A percentile compares a stretch with the other conserved stretches of the same genome.
Conservation (phyloP, 1,139 yeast genomes). For the Suhomyces bribrorum region DNA sequence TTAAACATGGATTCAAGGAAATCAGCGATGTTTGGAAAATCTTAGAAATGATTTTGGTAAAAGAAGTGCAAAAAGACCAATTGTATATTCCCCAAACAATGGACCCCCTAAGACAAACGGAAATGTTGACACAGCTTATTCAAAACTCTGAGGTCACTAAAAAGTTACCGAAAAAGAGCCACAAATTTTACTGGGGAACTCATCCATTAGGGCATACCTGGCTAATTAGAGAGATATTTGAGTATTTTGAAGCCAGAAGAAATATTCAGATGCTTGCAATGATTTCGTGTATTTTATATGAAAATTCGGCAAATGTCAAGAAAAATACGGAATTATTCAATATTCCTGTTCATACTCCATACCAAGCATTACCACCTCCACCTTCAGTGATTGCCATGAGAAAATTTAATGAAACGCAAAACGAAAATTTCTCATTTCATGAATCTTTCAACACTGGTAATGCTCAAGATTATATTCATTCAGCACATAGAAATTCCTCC, state of each 20-base stretch:
- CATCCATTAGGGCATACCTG: conserved; percentile 80
- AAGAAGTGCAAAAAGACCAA: conserved; percentile 26
- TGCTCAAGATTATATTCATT: conserved; percentile 11
- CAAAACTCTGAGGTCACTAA: conserved; percentile 21
- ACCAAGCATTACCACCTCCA: conserved; percentile 36
- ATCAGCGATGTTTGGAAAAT: conserved; percentile 80
- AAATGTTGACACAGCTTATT: conserved; percentile 21
- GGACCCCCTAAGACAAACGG: conserved; percentile 14
- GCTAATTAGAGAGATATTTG: conserved; percentile 65
- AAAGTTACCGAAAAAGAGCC: conserved; percentile 17
- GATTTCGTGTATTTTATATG: conserved; percentile 70
- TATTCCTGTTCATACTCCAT: conserved; percentile 53
- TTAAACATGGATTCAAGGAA: conserved; percentile 58
- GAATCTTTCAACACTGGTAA: conserved; percentile 14
- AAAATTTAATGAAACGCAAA: conserved; percentile 13
- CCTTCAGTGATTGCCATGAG: conserved; percentile 27
- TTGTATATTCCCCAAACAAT: conserved; percentile 9
- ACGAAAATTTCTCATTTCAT: conserved; percentile 10
- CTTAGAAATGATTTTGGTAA: conserved; percentile 47
- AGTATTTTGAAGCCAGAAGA: conserved; percentile 61
- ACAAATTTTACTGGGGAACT: conserved; percentile 68
- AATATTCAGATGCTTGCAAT: conserved; percentile 90
- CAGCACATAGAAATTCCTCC: conserved; percentile 21
- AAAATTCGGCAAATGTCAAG: conserved; percentile 32
- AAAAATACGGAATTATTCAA: conserved; percentile 22